Evolutionary conservation across 306 rosid species (phyloP), one percentile per base, ranked within the genome.

Genomic region (Vicia sativa): DNA sequence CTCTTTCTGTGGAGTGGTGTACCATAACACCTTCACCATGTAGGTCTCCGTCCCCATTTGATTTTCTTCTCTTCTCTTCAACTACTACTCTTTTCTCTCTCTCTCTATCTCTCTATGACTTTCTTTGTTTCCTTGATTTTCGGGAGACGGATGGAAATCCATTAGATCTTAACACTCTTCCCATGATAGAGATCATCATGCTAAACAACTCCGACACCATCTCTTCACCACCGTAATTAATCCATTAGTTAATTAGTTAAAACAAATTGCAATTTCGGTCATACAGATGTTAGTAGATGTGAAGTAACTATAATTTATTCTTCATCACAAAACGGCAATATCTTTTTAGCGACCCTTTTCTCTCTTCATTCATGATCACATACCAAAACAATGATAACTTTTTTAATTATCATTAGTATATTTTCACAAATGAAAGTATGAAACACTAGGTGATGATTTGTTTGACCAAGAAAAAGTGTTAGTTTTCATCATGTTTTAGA

Each of bases 141-240:
- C 91, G 90, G 98, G 98, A 77, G 91, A 81, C 86, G 35, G 87
- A 80, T 34, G 82, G 76, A 28, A 89, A 81, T 77, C 91, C 96
- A 0, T 82, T 91, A 67, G 97, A 91, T 81, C 97, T 91, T 78
- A 91, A 89, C 86, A 91, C 85, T 72, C 84, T 91, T 56, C 97
- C 97, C 2, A 85, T 57, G 97, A 50, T 56, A 72, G 81, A 70
- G 82, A 78, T 66, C 61, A 55, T 26, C 38, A 25, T 53, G 84
- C 83, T 44, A 86, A 86, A 76, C 97, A 86, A 55, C 68, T 64
- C 35, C 18, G 79, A 88, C 23, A 21, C 2, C 23, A 21, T 21
- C 23, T 21, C 23, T 2, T 21, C 23, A 2, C 23, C 23, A 21
- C 23, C 23, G 23, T 21, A 21, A 21, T 21, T 21, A 21, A 21